Evolutionary conservation across 495 filamentous ascomycete species (phyloP).

Genomic region (Pyrenopolyporus hunteri): DNA sequence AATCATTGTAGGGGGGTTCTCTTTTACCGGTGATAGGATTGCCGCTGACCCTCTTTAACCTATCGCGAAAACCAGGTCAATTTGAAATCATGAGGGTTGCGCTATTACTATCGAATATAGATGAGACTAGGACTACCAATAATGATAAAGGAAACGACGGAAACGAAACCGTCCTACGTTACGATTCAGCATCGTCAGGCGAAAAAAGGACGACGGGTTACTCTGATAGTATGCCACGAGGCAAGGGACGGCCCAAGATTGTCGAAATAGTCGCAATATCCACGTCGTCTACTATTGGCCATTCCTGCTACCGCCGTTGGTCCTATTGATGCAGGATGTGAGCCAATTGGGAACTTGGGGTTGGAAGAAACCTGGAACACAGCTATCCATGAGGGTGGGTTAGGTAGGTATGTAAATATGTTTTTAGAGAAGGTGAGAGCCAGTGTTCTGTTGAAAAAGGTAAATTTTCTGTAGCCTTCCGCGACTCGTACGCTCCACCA

Average conservation of each 20-base stretch:
- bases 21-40: constrained; percentile 22
- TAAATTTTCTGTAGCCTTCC: too few relatives aligned
- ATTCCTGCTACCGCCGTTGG: background rate
- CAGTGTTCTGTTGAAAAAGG: too few relatives aligned
- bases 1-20: background rate
- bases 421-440: too few relatives aligned
- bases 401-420: too few relatives aligned
- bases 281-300: constrained; percentile 1
- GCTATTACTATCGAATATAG: background rate
- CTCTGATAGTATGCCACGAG: background rate
- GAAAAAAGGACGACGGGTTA: background rate
- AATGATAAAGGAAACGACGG: background rate
- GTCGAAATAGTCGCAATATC: constrained; percentile 4
- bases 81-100: background rate
- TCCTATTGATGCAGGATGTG: background rate
- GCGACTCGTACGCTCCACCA: too few relatives aligned
- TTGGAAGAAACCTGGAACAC: background rate
- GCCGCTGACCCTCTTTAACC: constrained; percentile 2
- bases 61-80: constrained; percentile 2
- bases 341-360: background rate
- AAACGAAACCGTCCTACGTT: background rate
- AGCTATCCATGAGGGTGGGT: too few relatives aligned
- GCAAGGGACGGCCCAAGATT: background rate
- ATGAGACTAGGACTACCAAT: background rate
- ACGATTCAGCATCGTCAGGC: background rate